Base-by-base conservation (phyloP, 345 rosid species). In the Ailanthus altissimus region DNA sequence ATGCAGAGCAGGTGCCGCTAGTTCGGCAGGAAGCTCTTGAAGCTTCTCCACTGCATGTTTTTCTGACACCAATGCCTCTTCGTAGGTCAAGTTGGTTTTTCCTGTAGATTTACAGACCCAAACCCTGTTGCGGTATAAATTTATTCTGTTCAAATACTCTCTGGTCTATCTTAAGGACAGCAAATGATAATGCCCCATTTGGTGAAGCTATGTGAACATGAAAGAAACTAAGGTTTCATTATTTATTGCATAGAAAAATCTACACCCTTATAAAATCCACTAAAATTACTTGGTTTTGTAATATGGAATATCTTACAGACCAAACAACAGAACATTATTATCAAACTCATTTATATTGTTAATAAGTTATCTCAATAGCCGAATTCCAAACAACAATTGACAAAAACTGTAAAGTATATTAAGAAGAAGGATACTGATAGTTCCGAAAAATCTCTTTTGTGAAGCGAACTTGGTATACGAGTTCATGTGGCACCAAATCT, bases 11-110 rank as follows among this genome's bases (percentile, higher is more conserved):
- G 91, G 93, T 59, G 83, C 87, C 76, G 88, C 89, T 75, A 93
- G 88, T 83, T 90, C 94, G 75, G 86, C 65, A 18, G 97, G 90
- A 65, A 96, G 84, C 75, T 86, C 90, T 83, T 90, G 95, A 84
- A 92, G 97, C 84, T 84, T 96, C 85, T 89, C 85, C 69, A 72
- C 69, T 11, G 94, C 93, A 46, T 57, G 75, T 81, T 86, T 93
- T 85, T 96, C 99, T 18, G 95, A 91, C n/a, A 92, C 90, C 90
- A 93, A 83, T 67, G 99, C 98, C 91, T 92, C 99, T 83, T 96
- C 97, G 63, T 85, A 96, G 66, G 97, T 96, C 91, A 96, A 78
- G 85, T 91, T 85, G 68, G 86, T 74, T 86, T 91, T 96, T 11
- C 97, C 99, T 42, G 94, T 96, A 80, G 88, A 80, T 86, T 88